Evolutionary conservation across 1,284 basidiomycete species (phyloP), one percentile per base, ranked within the genome.

Genomic region (Ceratobasidium sp.): DNA sequence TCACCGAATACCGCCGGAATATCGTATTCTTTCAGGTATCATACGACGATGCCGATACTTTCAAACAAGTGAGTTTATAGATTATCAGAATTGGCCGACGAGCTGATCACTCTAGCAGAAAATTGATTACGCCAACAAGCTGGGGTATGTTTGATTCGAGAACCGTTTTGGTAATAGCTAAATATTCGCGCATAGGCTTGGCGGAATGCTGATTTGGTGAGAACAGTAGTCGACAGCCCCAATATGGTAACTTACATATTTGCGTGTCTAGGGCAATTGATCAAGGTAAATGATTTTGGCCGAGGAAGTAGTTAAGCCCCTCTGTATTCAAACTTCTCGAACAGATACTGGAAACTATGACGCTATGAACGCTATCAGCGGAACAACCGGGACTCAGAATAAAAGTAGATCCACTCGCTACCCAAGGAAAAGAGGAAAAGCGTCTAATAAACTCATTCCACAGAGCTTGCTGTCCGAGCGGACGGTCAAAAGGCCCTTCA

Each of bases 341-440:
- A 49, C 49, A 67, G 64, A 67, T 33, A 44, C 46, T 40, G 64
- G 64, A 13, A 28, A 67, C 49, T 67, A 67, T 20, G 33, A 42
- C 28, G 64, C 64, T n/a, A 67, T 67, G 64, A 42, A 49, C 20
- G 64, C 64, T 10, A 67, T 67, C 42, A 67, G 64, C 33, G 64
- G 64, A 12, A 51, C 39, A 1, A 44, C 28, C 13, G 64, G 64
- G 12, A 23, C 20, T 12, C 10, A 49, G 7, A 67, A 67, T 20
- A 33, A 33, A 33, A 33, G 33, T 4, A 33, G 33, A 4, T 33
- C 33, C 4, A 33, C 33, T 33, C 33, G 33, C 33, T 33, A 33
- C 33, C 33, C n/a, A n/a, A n/a, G n/a, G n/a, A n/a, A n/a, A n/a
- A n/a, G 4, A 1, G 33, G 33, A 33, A 33, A 33, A 33, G 33